These are phyloP conservation scores for Udeniomyces megalosporus DNA, from an alignment of 768 basidiomycete species.

Conservation along the genomic window DNA sequence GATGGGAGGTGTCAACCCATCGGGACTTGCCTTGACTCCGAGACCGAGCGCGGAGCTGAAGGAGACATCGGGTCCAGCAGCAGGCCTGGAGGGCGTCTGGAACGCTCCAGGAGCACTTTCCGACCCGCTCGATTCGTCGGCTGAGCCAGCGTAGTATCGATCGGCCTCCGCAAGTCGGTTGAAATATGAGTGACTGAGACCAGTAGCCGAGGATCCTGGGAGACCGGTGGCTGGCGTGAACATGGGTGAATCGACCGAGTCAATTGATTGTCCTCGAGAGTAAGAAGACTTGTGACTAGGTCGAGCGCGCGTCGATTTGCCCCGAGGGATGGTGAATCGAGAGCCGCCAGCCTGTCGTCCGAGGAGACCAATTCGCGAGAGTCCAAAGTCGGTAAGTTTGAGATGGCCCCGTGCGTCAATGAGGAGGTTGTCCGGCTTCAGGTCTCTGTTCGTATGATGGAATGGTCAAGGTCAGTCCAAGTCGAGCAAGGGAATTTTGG, in stretches of 20 bases:
- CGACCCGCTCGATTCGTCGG: slow-evolving; percentile 49
- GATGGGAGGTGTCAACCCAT: slow-evolving; percentile 27
- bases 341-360: slow-evolving; percentile 59
- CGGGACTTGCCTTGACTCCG: background rate
- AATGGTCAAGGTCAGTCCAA: background rate
- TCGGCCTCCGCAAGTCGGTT: slow-evolving; percentile 7
- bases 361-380: slow-evolving; percentile 92
- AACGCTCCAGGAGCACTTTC: background rate
- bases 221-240: slow-evolving; percentile 26
- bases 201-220: slow-evolving; percentile 18
- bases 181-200: slow-evolving; percentile 30
- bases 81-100: slow-evolving; percentile 47
- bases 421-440: slow-evolving; percentile 94
- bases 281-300: background rate
- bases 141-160: slow-evolving; percentile 20
- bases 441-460: slow-evolving; percentile 43
- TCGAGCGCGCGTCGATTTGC: slow-evolving; percentile 36
- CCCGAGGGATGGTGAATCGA: slow-evolving; percentile 25
- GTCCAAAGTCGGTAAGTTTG: slow-evolving; percentile 93
- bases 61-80: slow-evolving; percentile 34
- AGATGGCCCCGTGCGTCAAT: slow-evolving; percentile 94
- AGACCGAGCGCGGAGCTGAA: slow-evolving; percentile 63
- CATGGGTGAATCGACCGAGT: slow-evolving; percentile 26
- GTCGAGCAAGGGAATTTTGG: background rate
- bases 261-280: slow-evolving; percentile 2